Base-by-base conservation (phyloP, 2,329 filamentous ascomycete genomes). In the Fusarium sp. region DNA sequence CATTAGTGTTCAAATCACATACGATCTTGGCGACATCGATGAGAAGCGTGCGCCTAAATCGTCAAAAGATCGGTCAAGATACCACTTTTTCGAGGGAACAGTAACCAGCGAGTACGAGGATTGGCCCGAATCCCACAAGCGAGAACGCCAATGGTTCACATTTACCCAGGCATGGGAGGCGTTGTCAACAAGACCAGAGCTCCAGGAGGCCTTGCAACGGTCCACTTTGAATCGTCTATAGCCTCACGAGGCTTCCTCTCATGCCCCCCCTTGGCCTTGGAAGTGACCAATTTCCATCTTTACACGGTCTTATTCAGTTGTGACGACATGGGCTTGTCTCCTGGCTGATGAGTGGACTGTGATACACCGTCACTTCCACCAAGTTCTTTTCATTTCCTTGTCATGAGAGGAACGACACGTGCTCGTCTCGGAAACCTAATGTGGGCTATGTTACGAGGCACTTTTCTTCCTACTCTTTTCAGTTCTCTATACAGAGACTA, bases 71-170 rank as follows among this genome's bases (percentile, higher is more conserved):
- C 83, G 85, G 49, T 85, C 88, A 60, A 86, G 86, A 76, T 95
- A 95, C 81, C 90, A 91, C 75, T 96, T 95, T 82, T 96, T 90
- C 82, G 93, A 98, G 82, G 95, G 91, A 70, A 92, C 89, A n/a
- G 96, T 99, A 68, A 89, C 92, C 70, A 91, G 91, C 77, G 93
- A 97, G 83, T 92, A 96, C 81, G 85, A 87, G 18, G 90, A 95
- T 64, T 99, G 96, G 96, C 96, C 96, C 2, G 96, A 99, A 85
- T 92, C 89, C 84, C 90, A 97, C 82, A 98, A 98, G 87, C 89
- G 96, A 77, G 91, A 91, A 80, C 90, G 96, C 67, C 89, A 92
- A 80, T 99, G 96, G 96, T 94, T 97, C 81, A 91, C 90, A 55
- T 98, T 93, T 80, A 83, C 87, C 54, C 90, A 97, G 81, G 96